Evolutionary conservation across 768 basidiomycete species (phyloP), one percentile per base, ranked within the genome.

Genomic region (Xanthoconium stramineum): DNA sequence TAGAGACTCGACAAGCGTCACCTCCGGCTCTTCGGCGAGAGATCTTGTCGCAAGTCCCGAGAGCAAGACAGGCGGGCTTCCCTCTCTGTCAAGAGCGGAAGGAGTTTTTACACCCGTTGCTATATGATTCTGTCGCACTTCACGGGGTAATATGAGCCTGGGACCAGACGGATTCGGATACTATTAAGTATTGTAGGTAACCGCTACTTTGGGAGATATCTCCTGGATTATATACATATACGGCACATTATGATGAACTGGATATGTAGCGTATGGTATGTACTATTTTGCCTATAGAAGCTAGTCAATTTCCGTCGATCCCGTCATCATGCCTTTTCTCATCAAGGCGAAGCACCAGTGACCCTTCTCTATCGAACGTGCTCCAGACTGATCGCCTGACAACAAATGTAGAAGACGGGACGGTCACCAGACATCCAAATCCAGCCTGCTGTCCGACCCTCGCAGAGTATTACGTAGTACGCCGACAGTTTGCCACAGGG

Each of bases 31-130:
- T 38, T 72, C 65, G 29, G 56, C 57, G 38, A 62, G 61, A 50
- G 67, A 72, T 49, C 33, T 66, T 14, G 68, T 59, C 3, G 51
- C 60, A n/a, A 70, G 70, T 53, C 70, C 68, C 1, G 72, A 72
- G 50, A 47, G 42, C 59, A 70, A 71, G 60, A 46, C 28, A 8
- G 58, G 33, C 14, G 47, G 38, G 35, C 53, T 72, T 49, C 47
- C 53, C n/a, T 55, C 52, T 12, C 47, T 46, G 17, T 40, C 55
- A 28, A 54, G 48, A 13, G 52, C 46, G 30, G 69, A 70, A 43
- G 66, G 45, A 0, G 47, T 20, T n/a, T 61, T 71, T 45, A 58
- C 58, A 14, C 58, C 70, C 37, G 62, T 72, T 63, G 62, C 58
- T 8, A 68, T 73, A 62, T 73, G 62, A 73, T 54, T 57, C 49